These are phyloP conservation scores for Cicer bijugum DNA, from an alignment of 306 rosid genomes.

Conservation along the genomic window DNA sequence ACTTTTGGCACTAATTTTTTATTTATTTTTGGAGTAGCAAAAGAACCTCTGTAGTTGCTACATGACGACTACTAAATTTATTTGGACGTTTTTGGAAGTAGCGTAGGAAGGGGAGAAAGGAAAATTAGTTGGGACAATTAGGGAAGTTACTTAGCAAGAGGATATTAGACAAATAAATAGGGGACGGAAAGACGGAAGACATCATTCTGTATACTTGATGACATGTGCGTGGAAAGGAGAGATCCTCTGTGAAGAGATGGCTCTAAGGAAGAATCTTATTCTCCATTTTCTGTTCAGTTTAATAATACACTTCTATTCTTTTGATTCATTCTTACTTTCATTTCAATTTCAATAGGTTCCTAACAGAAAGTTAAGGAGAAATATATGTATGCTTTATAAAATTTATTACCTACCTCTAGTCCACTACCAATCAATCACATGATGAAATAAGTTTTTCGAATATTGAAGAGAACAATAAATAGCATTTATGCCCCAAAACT, in stretches of 20 bases:
- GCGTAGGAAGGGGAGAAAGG: not conserved
- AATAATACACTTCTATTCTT: not conserved
- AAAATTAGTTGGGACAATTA: not conserved
- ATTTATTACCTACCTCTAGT: constrained; percentile 5
- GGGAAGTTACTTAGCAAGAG: not conserved
- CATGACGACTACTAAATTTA: constrained; percentile 16
- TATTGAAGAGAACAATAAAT: constrained; percentile 23
- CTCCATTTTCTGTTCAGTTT: constrained; percentile 14
- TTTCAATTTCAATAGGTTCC: constrained; percentile 12
- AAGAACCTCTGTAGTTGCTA: constrained; percentile 11
- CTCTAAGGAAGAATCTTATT: constrained; percentile 1
- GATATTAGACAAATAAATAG: not conserved
- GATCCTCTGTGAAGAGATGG: not conserved
- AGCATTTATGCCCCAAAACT: constrained; percentile 22
- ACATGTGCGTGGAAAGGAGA: constrained; percentile 18
- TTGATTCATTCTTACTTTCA: constrained; percentile 1
- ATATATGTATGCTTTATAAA: not conserved
- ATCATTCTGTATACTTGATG: constrained; percentile 1
- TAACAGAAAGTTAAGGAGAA: constrained; percentile 27
- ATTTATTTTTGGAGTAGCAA: constrained; percentile 9
- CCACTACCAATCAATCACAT: constrained; percentile 26
- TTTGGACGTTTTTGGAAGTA: constrained; percentile 8
- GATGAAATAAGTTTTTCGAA: constrained; percentile 26
- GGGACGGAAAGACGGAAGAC: not conserved
- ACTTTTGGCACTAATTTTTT: constrained; percentile 1